These are phyloP conservation scores for Arthrobotrys sphaeroides DNA, from an alignment of 2,329 filamentous ascomycete species.

Conservation along the genomic window DNA sequence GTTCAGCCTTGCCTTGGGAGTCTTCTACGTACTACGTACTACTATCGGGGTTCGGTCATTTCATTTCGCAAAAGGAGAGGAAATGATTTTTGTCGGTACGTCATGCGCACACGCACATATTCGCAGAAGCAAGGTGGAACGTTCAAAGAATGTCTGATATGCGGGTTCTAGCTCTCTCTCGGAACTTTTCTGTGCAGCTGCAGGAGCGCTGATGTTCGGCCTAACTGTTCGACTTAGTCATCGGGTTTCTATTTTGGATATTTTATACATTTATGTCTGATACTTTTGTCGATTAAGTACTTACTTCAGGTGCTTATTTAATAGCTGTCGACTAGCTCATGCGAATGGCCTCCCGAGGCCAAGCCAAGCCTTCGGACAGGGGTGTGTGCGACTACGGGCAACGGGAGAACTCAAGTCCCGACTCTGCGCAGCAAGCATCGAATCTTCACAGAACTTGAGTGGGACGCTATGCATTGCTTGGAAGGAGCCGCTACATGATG, in stretches of 20 bases:
- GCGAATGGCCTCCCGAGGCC: neutral
- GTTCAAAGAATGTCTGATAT: slow-evolving; percentile 10
- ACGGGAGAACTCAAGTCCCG: slow-evolving; percentile 49
- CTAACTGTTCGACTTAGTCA: slow-evolving; percentile 27
- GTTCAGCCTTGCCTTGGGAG: slow-evolving; percentile 5
- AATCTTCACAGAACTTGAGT: neutral
- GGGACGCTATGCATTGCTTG: neutral
- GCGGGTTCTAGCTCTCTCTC: slow-evolving; percentile 25
- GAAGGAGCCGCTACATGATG: no score
- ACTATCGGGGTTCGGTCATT: neutral
- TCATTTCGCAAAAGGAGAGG: no score
- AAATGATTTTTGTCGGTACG: neutral
- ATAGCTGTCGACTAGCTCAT: neutral
- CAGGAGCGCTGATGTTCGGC: neutral
- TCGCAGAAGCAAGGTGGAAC: neutral
- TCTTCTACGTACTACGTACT: no score
- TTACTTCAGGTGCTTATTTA: no score
- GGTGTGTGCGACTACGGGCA: slow-evolving; percentile 11
- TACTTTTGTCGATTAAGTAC: neutral
- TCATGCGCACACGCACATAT: slow-evolving; percentile 7
- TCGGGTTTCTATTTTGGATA: slow-evolving; percentile 13
- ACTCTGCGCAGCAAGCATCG: slow-evolving; percentile 30
- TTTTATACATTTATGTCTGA: neutral
- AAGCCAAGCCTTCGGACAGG: neutral
- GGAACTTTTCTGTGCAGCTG: slow-evolving; percentile 9